These are phyloP conservation scores for Coix lacrymajobi DNA, from an alignment of 176 grass and related monocot species.

Conservation along the genomic window DNA sequence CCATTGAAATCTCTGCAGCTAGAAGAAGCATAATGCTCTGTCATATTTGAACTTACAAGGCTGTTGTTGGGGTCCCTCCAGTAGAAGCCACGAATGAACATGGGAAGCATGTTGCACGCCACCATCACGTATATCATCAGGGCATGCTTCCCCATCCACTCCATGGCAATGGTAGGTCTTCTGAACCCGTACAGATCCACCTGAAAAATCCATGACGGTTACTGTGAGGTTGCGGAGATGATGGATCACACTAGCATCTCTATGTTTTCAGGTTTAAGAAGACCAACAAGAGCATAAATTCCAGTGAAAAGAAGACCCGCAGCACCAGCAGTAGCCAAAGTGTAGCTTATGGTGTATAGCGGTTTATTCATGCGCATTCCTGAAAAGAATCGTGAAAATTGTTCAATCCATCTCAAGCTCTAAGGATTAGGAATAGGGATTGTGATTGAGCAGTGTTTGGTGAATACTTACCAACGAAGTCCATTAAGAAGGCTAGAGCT, in stretches of 20 bases:
- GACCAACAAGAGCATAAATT: slow-evolving; percentile 65
- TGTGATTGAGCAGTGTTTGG: background rate
- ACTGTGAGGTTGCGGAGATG: background rate
- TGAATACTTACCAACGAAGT: slow-evolving; percentile 45
- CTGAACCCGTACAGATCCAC: slow-evolving; percentile 77
- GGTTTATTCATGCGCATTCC: slow-evolving; percentile 85
- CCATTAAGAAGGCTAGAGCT: slow-evolving; percentile 54
- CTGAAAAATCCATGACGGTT: slow-evolving; percentile 28
- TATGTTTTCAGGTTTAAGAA: background rate
- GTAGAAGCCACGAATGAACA: slow-evolving; percentile 93
- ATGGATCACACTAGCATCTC: background rate
- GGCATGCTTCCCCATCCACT: slow-evolving; percentile 79
- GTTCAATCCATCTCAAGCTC: background rate
- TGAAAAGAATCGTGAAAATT: slow-evolving; percentile 15
- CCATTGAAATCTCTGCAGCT: background rate
- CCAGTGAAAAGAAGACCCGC: slow-evolving; percentile 60
- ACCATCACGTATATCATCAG: slow-evolving; percentile 78
- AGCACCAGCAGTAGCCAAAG: slow-evolving; percentile 53
- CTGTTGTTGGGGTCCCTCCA: slow-evolving; percentile 82
- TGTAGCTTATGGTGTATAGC: slow-evolving; percentile 73
- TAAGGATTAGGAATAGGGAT: background rate
- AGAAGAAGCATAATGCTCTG: background rate
- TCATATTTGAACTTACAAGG: slow-evolving; percentile 51
- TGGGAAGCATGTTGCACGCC: slow-evolving; percentile 81
- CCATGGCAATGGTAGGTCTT: slow-evolving; percentile 47